phyloP scores from a whole-genome alignment of 2,329 filamentous ascomycete species.

The Talaromyces sp. region DNA sequence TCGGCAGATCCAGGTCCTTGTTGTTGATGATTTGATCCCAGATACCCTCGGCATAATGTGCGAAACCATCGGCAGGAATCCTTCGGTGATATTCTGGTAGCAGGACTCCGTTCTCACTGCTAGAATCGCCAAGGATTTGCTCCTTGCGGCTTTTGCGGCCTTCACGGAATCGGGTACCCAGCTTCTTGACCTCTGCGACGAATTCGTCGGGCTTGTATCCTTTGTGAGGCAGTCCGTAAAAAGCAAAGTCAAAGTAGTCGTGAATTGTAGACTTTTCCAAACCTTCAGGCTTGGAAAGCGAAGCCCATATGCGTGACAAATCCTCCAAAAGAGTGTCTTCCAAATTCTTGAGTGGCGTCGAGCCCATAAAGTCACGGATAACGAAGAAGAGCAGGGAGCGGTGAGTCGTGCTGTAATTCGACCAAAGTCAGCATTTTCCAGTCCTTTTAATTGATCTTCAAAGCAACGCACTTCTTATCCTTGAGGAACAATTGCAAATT shows the following conservation, averaged over 20 bases:
- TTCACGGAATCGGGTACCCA: slow-evolving; percentile 75
- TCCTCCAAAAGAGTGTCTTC: slow-evolving; percentile 88
- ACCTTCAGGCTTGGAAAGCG: slow-evolving; percentile 83
- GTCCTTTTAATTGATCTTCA: not conserved
- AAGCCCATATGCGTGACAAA: slow-evolving; percentile 84
- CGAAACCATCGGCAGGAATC: slow-evolving; percentile 96
- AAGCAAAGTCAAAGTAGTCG: slow-evolving; percentile 98
- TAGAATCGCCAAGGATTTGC: slow-evolving; percentile 48
- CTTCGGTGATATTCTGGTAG: slow-evolving; percentile 90
- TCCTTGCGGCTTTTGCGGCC: slow-evolving; percentile 68
- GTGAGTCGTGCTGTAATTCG: slow-evolving; percentile 62
- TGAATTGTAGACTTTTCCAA: slow-evolving; percentile 85
- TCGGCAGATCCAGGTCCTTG: slow-evolving; percentile 94
- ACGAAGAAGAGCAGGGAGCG: slow-evolving; percentile 96
- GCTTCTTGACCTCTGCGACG: slow-evolving; percentile 67
- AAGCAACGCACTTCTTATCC: slow-evolving; percentile 69
- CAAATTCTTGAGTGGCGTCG: slow-evolving; percentile 82
- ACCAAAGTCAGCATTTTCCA: slow-evolving; percentile 12
- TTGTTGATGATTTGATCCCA: slow-evolving; percentile 99
- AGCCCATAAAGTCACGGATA: slow-evolving; percentile 92
- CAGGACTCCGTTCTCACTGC: slow-evolving; percentile 76
- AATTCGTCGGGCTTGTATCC: slow-evolving; percentile 93
- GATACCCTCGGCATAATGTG: slow-evolving; percentile 84
- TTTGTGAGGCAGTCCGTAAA: slow-evolving; percentile 93
- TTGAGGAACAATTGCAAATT: slow-evolving; percentile 96